phyloP scores from a whole-genome alignment of 78 protist species.

The Dictyostelium capitatum region DNA sequence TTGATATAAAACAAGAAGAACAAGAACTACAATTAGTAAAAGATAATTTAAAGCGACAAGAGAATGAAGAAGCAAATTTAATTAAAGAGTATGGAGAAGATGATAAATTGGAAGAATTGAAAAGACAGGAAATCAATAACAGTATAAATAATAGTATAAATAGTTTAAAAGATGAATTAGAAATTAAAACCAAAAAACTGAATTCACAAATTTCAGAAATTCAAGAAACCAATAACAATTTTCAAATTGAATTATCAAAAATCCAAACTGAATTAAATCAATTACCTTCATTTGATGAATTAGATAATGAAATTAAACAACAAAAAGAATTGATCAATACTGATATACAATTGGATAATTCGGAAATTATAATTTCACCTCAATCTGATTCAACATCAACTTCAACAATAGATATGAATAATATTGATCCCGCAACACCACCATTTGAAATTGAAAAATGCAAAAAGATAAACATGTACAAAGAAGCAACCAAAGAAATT shows the following conservation, averaged over 20 bases:
- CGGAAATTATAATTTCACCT: slow-evolving; percentile 8
- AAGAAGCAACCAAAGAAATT: slow-evolving; percentile 6
- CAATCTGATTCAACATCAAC: not conserved
- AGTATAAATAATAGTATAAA: not conserved
- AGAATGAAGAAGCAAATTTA: not conserved
- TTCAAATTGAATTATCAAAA: not conserved
- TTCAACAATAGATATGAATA: not conserved
- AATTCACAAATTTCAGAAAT: slow-evolving; percentile 22
- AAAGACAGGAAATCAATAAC: not conserved
- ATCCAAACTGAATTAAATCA: not conserved
- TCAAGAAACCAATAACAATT: not conserved
- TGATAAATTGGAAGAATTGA: too few relatives aligned
- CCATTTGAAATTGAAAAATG: slow-evolving; percentile 19
- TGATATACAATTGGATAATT: not conserved
- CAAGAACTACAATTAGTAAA: not conserved
- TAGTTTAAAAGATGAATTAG: not conserved
- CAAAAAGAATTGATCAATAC: not conserved
- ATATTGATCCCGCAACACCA: not conserved
- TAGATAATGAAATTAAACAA: slow-evolving; percentile 7
- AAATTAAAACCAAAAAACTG: not conserved
- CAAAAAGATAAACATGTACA: not conserved
- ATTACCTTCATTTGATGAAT: slow-evolving; percentile 8
- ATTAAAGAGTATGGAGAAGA: too few relatives aligned
- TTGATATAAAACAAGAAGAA: not conserved
- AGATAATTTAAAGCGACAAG: not conserved